These are phyloP conservation scores for Boletus subparvulus DNA, from an alignment of 768 basidiomycete species.

Conservation along the genomic window DNA sequence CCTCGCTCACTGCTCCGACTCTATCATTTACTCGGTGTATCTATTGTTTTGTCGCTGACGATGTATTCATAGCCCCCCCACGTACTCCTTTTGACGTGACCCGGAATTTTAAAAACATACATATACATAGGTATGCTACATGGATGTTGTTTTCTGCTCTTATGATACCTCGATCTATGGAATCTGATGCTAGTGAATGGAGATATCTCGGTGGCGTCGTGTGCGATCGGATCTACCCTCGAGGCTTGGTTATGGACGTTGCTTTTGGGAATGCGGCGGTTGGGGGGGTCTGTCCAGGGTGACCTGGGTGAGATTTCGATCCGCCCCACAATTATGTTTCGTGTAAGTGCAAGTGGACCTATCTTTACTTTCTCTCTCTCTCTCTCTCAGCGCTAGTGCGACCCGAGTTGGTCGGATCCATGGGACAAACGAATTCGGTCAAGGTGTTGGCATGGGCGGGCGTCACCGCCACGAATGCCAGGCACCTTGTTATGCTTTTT, in stretches of 20 bases:
- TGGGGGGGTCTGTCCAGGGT: too few species aligned
- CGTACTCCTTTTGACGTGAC: not conserved
- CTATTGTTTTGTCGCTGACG: conserved; percentile 18
- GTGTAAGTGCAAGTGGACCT: too few species aligned
- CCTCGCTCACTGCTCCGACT: conserved; percentile 9
- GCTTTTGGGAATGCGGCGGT: not conserved
- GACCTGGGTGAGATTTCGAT: too few species aligned
- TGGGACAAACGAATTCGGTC: not conserved
- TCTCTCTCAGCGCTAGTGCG: too few species aligned
- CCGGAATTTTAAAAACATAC: not conserved
- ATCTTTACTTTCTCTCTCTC: too few species aligned
- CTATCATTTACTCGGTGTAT: conserved; percentile 17
- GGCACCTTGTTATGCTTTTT: not conserved
- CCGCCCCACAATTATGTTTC: not conserved
- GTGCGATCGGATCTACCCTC: not conserved
- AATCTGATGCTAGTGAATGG: conserved; percentile 4
- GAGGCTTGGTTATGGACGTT: not conserved
- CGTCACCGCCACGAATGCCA: not conserved
- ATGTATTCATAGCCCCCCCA: conserved; percentile 22
- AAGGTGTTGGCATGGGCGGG: not conserved
- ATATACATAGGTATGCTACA: conserved; percentile 10
- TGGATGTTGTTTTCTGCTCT: not conserved
- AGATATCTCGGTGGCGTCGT: not conserved
- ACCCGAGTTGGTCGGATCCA: not conserved
- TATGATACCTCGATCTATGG: conserved; percentile 7